phyloP scores from a whole-genome alignment of 1,284 basidiomycete genomes.

The Puccinia polysora region DNA sequence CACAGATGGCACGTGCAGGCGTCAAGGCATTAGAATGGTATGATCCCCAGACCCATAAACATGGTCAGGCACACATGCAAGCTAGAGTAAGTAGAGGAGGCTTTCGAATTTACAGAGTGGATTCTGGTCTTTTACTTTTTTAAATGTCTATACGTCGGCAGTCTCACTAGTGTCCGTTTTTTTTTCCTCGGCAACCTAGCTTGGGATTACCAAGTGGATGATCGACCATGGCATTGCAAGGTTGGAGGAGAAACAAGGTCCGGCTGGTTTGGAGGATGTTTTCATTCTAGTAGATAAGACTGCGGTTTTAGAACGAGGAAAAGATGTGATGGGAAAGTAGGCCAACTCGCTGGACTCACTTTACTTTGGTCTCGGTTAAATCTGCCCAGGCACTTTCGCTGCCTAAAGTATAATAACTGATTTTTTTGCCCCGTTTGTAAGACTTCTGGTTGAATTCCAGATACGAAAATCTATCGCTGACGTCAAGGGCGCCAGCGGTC shows the following conservation, averaged over 20 bases:
- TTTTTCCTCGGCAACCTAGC: slow-evolving; percentile 54
- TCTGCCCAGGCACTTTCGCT: too few relatives aligned
- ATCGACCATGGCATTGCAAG: slow-evolving; percentile 66
- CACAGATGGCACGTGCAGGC: slow-evolving; percentile 9
- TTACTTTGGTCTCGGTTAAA: neutral
- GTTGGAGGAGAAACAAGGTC: slow-evolving; percentile 62
- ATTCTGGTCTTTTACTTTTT: slow-evolving; percentile 5
- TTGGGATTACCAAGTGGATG: slow-evolving; percentile 73
- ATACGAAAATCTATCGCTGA: slow-evolving; percentile 77
- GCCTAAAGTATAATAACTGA: too few relatives aligned
- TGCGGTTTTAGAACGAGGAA: slow-evolving; percentile 63
- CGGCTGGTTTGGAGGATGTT: slow-evolving; percentile 61
- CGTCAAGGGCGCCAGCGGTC: slow-evolving; percentile 62
- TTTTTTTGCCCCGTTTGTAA: neutral
- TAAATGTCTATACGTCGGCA: too few relatives aligned
- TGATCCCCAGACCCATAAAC: slow-evolving; percentile 70
- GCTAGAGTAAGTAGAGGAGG: slow-evolving; percentile 62
- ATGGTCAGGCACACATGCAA: slow-evolving; percentile 85
- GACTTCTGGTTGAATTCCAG: slow-evolving; percentile 68
- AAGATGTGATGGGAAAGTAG: slow-evolving; percentile 62
- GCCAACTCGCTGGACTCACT: neutral
- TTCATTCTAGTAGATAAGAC: slow-evolving; percentile 68
- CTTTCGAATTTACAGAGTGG: slow-evolving; percentile 4
- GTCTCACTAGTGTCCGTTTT: neutral
- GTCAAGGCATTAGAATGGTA: slow-evolving; percentile 70